Evolutionary conservation across 164 flowering plant genomes (phyloP).

Genomic region (Aristolochia fimbriata): DNA sequence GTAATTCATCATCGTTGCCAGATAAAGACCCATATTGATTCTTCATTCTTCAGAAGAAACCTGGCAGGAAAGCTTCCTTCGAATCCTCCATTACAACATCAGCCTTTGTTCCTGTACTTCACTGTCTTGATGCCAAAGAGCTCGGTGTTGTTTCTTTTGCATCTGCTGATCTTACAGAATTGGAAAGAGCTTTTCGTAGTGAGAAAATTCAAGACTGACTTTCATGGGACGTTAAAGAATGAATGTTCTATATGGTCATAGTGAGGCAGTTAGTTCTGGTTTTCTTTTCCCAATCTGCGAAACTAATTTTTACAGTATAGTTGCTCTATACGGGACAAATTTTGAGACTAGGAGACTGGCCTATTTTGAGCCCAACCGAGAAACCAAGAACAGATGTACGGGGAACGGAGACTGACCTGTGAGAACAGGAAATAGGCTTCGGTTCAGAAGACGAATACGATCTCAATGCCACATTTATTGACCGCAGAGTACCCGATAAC

Average conservation of each 20-base stretch:
- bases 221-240: constrained; percentile 63
- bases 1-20: constrained; percentile 49
- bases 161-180: constrained; percentile 49
- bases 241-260: constrained; percentile 72
- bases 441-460: too few species aligned
- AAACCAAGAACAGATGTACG: too few species aligned
- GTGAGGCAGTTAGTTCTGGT: constrained; percentile 70
- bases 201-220: constrained; percentile 67
- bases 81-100: constrained; percentile 25
- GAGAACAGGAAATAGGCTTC: too few species aligned
- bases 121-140: constrained; percentile 70
- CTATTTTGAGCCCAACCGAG: too few species aligned
- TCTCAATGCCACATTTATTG: too few species aligned
- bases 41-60: constrained; percentile 1
- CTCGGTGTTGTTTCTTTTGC: constrained; percentile 84
- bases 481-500: constrained; percentile 74
- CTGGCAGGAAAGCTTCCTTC: constrained; percentile 11
- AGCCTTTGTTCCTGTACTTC: constrained; percentile 65
- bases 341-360: too few species aligned
- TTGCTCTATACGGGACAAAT: too few species aligned
- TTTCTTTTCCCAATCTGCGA: constrained; percentile 52
- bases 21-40: constrained; percentile 32
- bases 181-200: constrained; percentile 86
- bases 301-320: constrained; percentile 67
- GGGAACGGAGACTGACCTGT: too few species aligned